Conservation (phyloP, 371 early-diverging fungal genomes). For the Mortierella sp. region DNA sequence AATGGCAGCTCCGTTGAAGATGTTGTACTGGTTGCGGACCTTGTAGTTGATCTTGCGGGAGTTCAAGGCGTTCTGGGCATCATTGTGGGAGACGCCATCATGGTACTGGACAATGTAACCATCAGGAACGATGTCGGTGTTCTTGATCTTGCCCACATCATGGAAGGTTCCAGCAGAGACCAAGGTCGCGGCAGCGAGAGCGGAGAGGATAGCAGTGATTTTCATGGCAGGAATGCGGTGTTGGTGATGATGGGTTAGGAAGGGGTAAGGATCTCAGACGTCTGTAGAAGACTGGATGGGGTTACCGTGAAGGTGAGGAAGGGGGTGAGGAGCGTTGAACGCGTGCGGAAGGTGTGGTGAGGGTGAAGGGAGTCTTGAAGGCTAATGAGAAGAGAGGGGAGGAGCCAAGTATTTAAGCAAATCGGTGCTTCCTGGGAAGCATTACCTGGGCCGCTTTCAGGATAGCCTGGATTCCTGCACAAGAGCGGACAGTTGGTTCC, state of each 20-base stretch:
- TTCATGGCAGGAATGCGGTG: constrained; percentile 15
- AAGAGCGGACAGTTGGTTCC: background rate
- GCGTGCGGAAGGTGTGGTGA: background rate
- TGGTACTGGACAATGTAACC: constrained; percentile 33
- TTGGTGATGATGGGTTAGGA: background rate
- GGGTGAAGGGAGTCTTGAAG: constrained; percentile 11
- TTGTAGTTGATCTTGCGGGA: constrained; percentile 26
- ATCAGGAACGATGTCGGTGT: constrained; percentile 6
- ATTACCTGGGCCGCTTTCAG: background rate
- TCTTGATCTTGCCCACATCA: background rate
- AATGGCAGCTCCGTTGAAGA: constrained; percentile 42
- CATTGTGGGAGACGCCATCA: constrained; percentile 7
- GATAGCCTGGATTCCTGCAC: background rate
- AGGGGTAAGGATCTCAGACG: background rate
- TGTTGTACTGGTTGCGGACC: constrained; percentile 30
- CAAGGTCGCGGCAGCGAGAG: constrained; percentile 28
- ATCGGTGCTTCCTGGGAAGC: background rate
- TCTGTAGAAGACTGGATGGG: constrained; percentile 36
- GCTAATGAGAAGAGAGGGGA: constrained; percentile 7
- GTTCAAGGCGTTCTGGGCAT: constrained; percentile 19
- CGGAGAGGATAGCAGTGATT: constrained; percentile 19
- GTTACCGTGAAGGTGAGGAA: constrained; percentile 15
- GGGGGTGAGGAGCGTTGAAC: constrained; percentile 9
- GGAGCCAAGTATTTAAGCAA: constrained; percentile 9
- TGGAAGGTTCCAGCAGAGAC: constrained; percentile 36